Evolutionary conservation across 257 asterid species (phyloP).

Genomic region (Rehmannia glutinosa): DNA sequence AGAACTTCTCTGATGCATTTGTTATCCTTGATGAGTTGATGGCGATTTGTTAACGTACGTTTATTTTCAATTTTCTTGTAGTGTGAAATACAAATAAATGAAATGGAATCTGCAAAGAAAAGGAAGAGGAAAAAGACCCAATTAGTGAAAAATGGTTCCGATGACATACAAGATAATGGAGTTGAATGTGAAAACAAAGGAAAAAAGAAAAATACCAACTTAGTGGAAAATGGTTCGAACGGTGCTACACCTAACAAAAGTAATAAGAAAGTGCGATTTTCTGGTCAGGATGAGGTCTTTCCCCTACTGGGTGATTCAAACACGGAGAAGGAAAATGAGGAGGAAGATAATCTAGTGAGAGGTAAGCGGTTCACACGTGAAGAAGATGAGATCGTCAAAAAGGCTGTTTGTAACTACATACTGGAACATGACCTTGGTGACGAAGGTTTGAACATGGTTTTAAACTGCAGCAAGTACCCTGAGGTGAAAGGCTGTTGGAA

Average conservation of each 20-base stretch:
- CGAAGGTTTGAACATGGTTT: no score
- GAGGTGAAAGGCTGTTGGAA: constrained; percentile 40
- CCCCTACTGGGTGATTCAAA: constrained; percentile 15
- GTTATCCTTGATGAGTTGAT: not conserved
- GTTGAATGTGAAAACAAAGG: constrained; percentile 3
- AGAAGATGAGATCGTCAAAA: no score
- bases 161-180: not conserved
- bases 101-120: no score
- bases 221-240: not conserved
- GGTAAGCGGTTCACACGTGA: no score
- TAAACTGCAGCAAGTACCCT: constrained; percentile 21
- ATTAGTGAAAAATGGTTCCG: no score
- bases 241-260: constrained; percentile 23
- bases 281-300: constrained; percentile 33
- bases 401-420: no score
- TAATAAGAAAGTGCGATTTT: constrained; percentile 44
- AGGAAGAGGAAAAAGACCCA: no score
- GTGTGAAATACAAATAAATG: no score
- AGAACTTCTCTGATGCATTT: not conserved
- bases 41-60: not conserved
- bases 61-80: no score
- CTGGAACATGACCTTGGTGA: no score
- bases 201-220: constrained; percentile 2
- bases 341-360: no score
- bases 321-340: not conserved